phyloP scores from a whole-genome alignment of 2,329 filamentous ascomycete species.

The Chalaropsis thielavioides region DNA sequence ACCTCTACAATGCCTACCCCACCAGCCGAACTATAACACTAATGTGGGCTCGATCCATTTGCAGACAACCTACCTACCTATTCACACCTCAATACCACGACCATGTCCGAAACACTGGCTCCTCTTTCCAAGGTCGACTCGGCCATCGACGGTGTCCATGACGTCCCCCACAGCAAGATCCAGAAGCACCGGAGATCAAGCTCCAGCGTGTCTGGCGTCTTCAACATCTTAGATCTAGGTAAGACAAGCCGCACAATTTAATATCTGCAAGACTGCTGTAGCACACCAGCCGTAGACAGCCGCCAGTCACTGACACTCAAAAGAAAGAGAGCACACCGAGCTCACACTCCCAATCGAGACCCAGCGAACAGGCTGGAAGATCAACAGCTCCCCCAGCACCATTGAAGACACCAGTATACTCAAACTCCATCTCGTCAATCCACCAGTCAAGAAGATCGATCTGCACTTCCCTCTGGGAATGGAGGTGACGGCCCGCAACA shows the following conservation, averaged over 20 bases:
- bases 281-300: not conserved
- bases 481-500: constrained; percentile 76
- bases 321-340: constrained; percentile 60
- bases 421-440: constrained; percentile 64
- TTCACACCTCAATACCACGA: constrained; percentile 18
- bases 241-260: constrained; percentile 25
- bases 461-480: constrained; percentile 79
- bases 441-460: constrained; percentile 86
- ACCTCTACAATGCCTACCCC: not conserved
- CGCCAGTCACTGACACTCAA: constrained; percentile 18
- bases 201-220: constrained; percentile 52
- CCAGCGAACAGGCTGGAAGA: constrained; percentile 83
- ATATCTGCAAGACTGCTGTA: not conserved
- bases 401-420: constrained; percentile 75
- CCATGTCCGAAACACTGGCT: constrained; percentile 28
- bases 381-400: constrained; percentile 68
- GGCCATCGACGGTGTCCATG: constrained; percentile 58
- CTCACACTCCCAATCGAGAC: constrained; percentile 67
- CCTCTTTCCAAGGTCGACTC: constrained; percentile 83
- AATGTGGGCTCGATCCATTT: not conserved
- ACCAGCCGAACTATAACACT: not conserved
- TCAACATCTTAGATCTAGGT: constrained; percentile 77
- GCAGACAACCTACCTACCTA: not conserved
- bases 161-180: constrained; percentile 25
- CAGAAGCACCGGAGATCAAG: constrained; percentile 54